Evolutionary conservation across 306 rosid species (phyloP).

Genomic region (Corylus americana): DNA sequence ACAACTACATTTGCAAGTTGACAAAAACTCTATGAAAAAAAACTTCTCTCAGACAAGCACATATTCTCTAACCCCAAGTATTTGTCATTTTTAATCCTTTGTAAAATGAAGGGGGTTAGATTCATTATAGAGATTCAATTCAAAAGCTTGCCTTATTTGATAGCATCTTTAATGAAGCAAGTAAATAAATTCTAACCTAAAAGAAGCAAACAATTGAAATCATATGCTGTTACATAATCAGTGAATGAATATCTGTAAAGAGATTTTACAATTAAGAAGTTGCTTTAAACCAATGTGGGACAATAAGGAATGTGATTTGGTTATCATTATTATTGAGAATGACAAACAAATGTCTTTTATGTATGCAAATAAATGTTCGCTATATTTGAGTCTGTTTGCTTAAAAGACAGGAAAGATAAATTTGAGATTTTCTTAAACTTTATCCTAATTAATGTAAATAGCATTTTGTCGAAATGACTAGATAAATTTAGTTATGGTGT

Average conservation of each 20-base stretch:
- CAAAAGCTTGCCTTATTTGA: conserved; percentile 1
- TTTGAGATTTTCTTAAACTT: not conserved
- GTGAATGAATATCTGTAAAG: not conserved
- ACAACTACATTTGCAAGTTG: not conserved
- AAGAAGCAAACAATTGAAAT: not conserved
- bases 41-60: not conserved
- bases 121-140: not conserved
- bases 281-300: not conserved
- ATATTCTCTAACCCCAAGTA: not conserved
- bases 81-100: not conserved
- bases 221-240: not conserved
- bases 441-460: not conserved
- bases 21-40: not conserved
- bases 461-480: not conserved
- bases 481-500: not conserved
- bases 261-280: conserved; percentile 1
- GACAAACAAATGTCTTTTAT: not conserved
- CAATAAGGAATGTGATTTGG: not conserved
- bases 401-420: not conserved
- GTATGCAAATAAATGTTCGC: not conserved
- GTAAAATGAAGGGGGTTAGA: not conserved
- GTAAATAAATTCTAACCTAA: conserved; percentile 4
- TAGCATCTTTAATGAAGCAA: not conserved
- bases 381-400: not conserved
- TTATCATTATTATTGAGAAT: not conserved